A percentile compares a stretch with the other conserved stretches of the same genome.
phyloP scores from a whole-genome alignment of 169 alveolate genomes.

The Eimeria praecox region DNA sequence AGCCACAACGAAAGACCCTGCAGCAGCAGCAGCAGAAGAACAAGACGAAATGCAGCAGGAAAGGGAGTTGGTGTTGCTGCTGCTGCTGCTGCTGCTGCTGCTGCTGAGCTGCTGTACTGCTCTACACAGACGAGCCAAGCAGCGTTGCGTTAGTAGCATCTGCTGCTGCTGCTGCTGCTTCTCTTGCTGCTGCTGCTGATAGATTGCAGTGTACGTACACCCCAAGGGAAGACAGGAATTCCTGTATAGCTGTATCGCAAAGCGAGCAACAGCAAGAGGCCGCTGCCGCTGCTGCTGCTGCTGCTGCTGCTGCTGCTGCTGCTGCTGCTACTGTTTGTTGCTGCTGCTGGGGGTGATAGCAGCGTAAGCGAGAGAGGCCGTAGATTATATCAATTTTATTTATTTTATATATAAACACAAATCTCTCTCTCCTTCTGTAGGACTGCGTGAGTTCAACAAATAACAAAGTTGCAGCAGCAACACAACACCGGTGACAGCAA shows the following conservation, averaged over 20 bases:
- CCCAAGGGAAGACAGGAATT: background rate
- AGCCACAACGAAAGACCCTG: background rate
- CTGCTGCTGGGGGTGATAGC: background rate
- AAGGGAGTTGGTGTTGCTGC: background rate
- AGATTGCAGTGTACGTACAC: background rate
- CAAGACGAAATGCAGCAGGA: background rate
- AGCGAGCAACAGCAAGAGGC: constrained; percentile 2
- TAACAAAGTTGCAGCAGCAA: constrained; percentile 15
- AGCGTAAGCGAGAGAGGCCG: background rate
- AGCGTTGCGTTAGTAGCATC: background rate
- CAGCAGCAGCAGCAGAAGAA: constrained; percentile 19
- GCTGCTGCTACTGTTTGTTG: constrained; percentile 2
- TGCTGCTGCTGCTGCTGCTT: background rate
- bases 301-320: constrained; percentile 55
- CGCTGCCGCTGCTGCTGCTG: constrained; percentile 34
- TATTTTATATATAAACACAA: background rate
- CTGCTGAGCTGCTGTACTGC: background rate
- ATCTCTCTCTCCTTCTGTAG: background rate
- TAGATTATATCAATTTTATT: background rate
- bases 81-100: constrained; percentile 32
- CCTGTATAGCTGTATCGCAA: background rate
- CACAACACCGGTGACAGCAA: background rate
- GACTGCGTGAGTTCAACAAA: background rate
- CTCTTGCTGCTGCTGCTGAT: constrained; percentile 58
- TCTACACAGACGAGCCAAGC: background rate